phyloP scores from a whole-genome alignment of 1,139 yeast species.

The Tardiomyces blankii region DNA sequence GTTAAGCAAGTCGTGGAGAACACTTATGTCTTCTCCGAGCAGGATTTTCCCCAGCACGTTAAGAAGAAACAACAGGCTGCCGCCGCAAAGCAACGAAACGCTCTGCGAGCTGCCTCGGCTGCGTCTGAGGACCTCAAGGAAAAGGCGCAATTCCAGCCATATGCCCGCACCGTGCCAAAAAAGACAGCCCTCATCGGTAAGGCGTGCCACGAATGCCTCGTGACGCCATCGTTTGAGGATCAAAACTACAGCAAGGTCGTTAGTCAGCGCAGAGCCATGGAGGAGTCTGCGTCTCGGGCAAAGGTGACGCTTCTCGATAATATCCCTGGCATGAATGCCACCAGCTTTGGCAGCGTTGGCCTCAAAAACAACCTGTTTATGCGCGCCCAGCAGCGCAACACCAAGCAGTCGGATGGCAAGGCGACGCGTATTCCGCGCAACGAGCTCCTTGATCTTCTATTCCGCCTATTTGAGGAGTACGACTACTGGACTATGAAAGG shows the following conservation, averaged over 20 bases:
- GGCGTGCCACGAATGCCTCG: slow-evolving; percentile 84
- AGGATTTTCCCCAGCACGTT: slow-evolving; percentile 47
- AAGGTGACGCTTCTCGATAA: slow-evolving; percentile 73
- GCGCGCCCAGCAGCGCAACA: slow-evolving; percentile 15
- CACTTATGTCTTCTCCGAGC: slow-evolving; percentile 85
- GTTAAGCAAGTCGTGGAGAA: slow-evolving; percentile 67
- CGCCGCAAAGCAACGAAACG: neutral
- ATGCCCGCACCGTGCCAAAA: slow-evolving; percentile 21
- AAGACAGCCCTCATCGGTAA: slow-evolving; percentile 81
- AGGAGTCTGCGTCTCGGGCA: slow-evolving; percentile 40
- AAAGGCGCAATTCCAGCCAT: slow-evolving; percentile 8
- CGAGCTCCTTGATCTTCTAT: slow-evolving; percentile 78
- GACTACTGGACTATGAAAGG: slow-evolving; percentile 97
- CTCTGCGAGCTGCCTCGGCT: neutral
- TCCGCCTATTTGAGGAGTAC: slow-evolving; percentile 84
- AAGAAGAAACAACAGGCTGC: neutral
- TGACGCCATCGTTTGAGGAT: slow-evolving; percentile 68
- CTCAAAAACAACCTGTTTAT: slow-evolving; percentile 20
- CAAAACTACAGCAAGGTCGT: slow-evolving; percentile 53
- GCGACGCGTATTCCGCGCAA: slow-evolving; percentile 92
- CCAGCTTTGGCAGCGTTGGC: slow-evolving; percentile 44
- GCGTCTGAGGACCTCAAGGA: neutral
- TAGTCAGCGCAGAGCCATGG: slow-evolving; percentile 37
- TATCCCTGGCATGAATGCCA: slow-evolving; percentile 76
- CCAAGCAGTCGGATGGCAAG: slow-evolving; percentile 54